A percentile compares a stretch with the other conserved stretches of the same genome.
These are phyloP conservation scores for Pleoardoris graminearum DNA, from an alignment of 2,329 filamentous ascomycete species.

Conservation along the genomic window DNA sequence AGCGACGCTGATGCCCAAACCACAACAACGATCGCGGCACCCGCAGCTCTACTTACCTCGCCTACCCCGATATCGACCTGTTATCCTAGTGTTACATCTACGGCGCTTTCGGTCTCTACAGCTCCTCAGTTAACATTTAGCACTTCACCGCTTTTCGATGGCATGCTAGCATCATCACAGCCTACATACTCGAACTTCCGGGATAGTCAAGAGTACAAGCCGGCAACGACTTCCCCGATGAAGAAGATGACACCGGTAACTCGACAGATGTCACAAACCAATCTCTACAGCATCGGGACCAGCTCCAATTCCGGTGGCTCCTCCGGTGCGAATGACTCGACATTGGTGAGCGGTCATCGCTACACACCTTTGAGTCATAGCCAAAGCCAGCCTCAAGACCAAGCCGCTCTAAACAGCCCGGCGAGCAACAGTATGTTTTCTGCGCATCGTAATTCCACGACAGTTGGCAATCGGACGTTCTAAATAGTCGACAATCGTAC, in stretches of 20 bases:
- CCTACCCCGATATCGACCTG: conserved; percentile 11
- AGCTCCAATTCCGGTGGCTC: conserved; percentile 37
- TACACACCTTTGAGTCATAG: conserved; percentile 34
- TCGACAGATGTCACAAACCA: conserved; percentile 39
- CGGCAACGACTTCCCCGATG: conserved; percentile 20
- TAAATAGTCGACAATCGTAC: conserved; percentile 1
- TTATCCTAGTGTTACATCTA: conserved; percentile 14
- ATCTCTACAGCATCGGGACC: conserved; percentile 47
- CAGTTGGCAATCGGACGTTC: conserved; percentile 21
- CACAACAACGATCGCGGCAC: conserved; percentile 13
- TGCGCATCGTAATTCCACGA: conserved; percentile 18
- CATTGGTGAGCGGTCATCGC: conserved; percentile 47
- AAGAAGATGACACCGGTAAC: conserved; percentile 22
- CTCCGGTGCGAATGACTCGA: conserved; percentile 32
- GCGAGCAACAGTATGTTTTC: conserved; percentile 9
- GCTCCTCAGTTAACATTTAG: conserved; percentile 29
- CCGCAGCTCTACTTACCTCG: conserved; percentile 10
- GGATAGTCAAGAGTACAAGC: conserved; percentile 17
- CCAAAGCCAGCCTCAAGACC: conserved; percentile 5
- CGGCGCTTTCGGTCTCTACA: conserved; percentile 13
- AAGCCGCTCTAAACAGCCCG: conserved; percentile 11
- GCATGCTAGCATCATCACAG: conserved; percentile 22
- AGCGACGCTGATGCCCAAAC: not conserved
- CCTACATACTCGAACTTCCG: conserved; percentile 33
- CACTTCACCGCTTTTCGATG: conserved; percentile 27